phyloP scores from a whole-genome alignment of 306 rosid species.

The Oxytropis ochrocephala region DNA sequence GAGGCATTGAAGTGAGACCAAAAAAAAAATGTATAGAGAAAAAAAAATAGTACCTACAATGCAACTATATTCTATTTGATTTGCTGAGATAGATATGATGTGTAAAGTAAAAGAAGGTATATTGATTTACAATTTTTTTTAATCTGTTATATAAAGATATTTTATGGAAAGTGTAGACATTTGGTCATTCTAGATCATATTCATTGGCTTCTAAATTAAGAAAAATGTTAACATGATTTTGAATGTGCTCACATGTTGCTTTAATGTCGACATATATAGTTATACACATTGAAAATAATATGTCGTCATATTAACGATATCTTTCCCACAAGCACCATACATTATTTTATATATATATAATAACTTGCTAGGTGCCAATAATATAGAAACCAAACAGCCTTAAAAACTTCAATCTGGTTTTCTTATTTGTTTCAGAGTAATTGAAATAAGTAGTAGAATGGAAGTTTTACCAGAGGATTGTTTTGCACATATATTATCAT shows the following conservation, averaged over 20 bases:
- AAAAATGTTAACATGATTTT: too few relatives aligned
- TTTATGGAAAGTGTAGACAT: too few relatives aligned
- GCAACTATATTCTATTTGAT: too few relatives aligned
- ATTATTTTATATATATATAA: neutral
- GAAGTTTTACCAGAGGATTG: conserved; percentile 53
- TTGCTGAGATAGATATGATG: too few relatives aligned
- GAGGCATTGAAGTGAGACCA: too few relatives aligned
- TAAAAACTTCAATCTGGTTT: neutral
- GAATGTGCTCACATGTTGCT: conserved; percentile 33
- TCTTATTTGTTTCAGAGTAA: neutral
- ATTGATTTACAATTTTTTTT: too few relatives aligned
- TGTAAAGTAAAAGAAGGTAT: too few relatives aligned
- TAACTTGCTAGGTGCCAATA: neutral
- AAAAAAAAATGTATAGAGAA: too few relatives aligned
- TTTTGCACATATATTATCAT: conserved; percentile 39
- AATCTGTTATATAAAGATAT: too few relatives aligned
- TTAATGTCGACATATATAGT: conserved; percentile 35
- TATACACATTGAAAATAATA: neutral
- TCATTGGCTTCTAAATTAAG: too few relatives aligned
- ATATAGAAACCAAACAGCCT: neutral
- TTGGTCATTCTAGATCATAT: too few relatives aligned
- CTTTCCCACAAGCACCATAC: neutral
- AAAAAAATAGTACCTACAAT: too few relatives aligned
- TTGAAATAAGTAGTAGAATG: neutral
- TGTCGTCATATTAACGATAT: conserved; percentile 51